A percentile compares a stretch with the other conserved stretches of the same genome.
Conservation (phyloP, 345 rosid genomes). For the Camelina sativa region DNA sequence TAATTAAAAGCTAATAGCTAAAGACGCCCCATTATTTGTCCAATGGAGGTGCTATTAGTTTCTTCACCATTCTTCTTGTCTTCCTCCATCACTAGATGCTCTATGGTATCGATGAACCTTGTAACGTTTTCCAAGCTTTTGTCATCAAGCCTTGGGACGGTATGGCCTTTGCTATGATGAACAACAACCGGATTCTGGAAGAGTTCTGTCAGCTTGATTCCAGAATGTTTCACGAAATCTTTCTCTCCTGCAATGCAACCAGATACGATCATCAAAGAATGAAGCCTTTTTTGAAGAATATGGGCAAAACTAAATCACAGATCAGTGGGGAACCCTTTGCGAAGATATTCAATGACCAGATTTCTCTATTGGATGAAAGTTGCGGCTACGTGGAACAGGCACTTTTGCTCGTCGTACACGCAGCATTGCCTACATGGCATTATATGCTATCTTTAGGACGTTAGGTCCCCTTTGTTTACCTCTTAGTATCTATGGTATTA, state of each 20-base stretch:
- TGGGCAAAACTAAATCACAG: not conserved
- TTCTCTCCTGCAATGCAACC: conserved; percentile 65
- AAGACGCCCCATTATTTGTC: no score
- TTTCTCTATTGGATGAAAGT: no score
- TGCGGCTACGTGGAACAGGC: no score
- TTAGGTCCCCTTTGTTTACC: no score
- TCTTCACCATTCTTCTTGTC: conserved; percentile 33
- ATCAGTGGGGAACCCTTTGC: no score
- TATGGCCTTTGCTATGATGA: conserved; percentile 91
- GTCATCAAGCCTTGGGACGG: conserved; percentile 86
- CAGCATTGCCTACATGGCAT: no score
- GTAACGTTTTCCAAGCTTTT: conserved; percentile 50
- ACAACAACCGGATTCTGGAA: conserved; percentile 64
- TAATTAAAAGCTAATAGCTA: no score
- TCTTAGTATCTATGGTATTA: no score
- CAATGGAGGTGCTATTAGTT: not conserved
- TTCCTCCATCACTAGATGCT: conserved; percentile 39
- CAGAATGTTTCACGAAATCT: conserved; percentile 77
- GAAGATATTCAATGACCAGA: no score
- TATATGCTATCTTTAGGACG: no score
- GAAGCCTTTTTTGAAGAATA: not conserved
- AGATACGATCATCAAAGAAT: not conserved
- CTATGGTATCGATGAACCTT: conserved; percentile 59
- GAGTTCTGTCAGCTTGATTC: conserved; percentile 54
- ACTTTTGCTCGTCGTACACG: no score